phyloP scores from a whole-genome alignment of 345 rosid species.

The Brassica rapa region DNA sequence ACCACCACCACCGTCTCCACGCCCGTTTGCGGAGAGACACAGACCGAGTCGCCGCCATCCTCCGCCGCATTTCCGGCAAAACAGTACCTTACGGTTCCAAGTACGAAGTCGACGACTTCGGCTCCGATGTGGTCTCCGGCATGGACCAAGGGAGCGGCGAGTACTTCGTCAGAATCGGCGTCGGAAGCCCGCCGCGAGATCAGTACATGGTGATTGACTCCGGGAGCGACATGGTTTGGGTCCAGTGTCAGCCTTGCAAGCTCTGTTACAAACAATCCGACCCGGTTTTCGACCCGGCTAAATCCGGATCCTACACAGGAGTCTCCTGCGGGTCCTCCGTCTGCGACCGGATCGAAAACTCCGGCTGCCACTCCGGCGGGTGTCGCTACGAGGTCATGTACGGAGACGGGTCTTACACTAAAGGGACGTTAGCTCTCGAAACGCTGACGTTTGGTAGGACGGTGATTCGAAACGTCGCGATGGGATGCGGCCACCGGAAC shows the following conservation, averaged over 20 bases:
- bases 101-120: conserved; percentile 55
- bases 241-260: conserved; percentile 91
- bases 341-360: conserved; percentile 71
- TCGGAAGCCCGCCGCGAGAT: conserved; percentile 82
- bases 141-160: conserved; percentile 98
- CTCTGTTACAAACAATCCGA: conserved; percentile 89
- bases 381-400: conserved; percentile 89
- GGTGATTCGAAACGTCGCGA: conserved; percentile 68
- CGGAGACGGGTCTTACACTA: conserved; percentile 95
- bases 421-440: conserved; percentile 83
- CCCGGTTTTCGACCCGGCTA: conserved; percentile 88
- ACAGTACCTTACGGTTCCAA: neutral
- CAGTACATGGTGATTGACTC: conserved; percentile 93
- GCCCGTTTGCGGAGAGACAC: conserved; percentile 71
- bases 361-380: conserved; percentile 73
- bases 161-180: conserved; percentile 86
- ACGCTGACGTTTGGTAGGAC: conserved; percentile 72
- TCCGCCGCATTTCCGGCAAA: conserved; percentile 50
- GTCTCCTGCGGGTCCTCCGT: conserved; percentile 80
- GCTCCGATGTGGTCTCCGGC: conserved; percentile 91
- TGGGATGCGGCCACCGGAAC: conserved; percentile 92
- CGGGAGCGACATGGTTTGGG: conserved; percentile 98
- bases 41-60: conserved; percentile 55
- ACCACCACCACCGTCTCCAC: conserved; percentile 55
- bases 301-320: conserved; percentile 67